Conservation (phyloP, 2,329 filamentous ascomycete genomes). For the Exophiala sp. region DNA sequence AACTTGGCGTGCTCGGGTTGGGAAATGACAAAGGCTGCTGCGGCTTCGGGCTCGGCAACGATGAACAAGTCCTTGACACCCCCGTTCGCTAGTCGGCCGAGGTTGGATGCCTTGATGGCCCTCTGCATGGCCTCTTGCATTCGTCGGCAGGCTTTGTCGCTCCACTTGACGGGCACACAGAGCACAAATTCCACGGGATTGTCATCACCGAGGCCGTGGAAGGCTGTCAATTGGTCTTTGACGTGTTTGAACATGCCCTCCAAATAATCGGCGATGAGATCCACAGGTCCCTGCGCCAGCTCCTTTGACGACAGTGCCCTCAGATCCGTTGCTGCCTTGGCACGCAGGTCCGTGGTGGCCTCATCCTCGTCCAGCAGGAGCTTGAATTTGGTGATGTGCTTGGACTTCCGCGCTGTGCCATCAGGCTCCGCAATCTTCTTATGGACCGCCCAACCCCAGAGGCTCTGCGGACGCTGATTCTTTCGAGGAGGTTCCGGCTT, state of each 20-base stretch:
- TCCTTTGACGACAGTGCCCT: background rate
- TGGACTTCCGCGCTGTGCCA: background rate
- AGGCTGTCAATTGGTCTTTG: background rate
- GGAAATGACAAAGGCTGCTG: conserved; percentile 11
- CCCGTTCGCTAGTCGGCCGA: conserved; percentile 84
- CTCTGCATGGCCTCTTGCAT: conserved; percentile 9
- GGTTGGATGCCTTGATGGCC: conserved; percentile 71
- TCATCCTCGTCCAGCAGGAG: conserved; percentile 3
- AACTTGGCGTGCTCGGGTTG: conserved; percentile 71
- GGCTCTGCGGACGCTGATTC: background rate
- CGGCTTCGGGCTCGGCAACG: conserved; percentile 23
- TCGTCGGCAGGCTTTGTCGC: conserved; percentile 1
- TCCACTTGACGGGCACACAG: conserved; percentile 90
- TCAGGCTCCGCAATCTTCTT: background rate
- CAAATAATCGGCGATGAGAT: conserved; percentile 93
- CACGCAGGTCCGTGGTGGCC: background rate
- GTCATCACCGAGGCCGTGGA: background rate
- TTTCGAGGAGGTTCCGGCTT: background rate
- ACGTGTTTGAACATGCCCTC: conserved; percentile 64
- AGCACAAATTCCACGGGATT: conserved; percentile 6
- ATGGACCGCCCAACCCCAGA: conserved; percentile 10
- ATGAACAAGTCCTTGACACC: conserved; percentile 65
- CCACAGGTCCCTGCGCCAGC: too few relatives aligned
- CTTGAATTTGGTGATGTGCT: conserved; percentile 5
- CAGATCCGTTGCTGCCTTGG: background rate